A percentile compares a stretch with the other conserved stretches of the same genome.
phyloP scores from a whole-genome alignment of 257 asterid genomes.

The Linderniella brevidens region DNA sequence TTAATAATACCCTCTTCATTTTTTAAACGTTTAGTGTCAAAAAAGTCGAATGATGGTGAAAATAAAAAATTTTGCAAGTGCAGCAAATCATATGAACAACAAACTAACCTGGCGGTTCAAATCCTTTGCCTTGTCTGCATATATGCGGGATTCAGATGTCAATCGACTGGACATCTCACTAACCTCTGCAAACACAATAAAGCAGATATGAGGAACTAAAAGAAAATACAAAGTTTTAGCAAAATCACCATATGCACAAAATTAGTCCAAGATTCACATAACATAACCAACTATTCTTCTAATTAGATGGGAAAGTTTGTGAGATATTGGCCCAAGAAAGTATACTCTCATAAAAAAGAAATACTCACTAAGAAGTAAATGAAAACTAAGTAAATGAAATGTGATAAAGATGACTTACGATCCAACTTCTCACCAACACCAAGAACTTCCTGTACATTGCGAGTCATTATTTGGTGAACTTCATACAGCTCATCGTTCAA shows the following conservation, averaged over 20 bases:
- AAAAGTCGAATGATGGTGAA: too few relatives aligned
- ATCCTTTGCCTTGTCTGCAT: conserved; percentile 67
- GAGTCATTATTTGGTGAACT: conserved; percentile 98
- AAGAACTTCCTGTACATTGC: conserved; percentile 96
- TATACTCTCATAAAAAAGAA: background rate
- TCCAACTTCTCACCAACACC: conserved; percentile 98
- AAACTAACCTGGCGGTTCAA: conserved; percentile 63
- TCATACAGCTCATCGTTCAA: conserved; percentile 94
- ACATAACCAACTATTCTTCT: too few relatives aligned
- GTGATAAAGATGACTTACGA: conserved; percentile 38
- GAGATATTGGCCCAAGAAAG: background rate
- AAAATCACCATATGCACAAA: background rate
- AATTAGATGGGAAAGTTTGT: background rate
- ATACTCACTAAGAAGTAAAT: too few relatives aligned
- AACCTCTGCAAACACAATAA: conserved; percentile 37
- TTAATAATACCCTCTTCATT: too few relatives aligned
- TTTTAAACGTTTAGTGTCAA: too few relatives aligned
- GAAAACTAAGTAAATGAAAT: background rate
- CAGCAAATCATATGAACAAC: background rate
- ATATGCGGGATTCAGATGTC: conserved; percentile 84
- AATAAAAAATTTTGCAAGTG: too few relatives aligned
- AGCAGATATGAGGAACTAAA: conserved; percentile 2
- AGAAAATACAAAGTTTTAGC: background rate
- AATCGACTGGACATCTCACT: conserved; percentile 87
- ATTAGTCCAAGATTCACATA: background rate